phyloP scores from a whole-genome alignment of 140 eudicot species.

The Erigeron philadelphicus region DNA sequence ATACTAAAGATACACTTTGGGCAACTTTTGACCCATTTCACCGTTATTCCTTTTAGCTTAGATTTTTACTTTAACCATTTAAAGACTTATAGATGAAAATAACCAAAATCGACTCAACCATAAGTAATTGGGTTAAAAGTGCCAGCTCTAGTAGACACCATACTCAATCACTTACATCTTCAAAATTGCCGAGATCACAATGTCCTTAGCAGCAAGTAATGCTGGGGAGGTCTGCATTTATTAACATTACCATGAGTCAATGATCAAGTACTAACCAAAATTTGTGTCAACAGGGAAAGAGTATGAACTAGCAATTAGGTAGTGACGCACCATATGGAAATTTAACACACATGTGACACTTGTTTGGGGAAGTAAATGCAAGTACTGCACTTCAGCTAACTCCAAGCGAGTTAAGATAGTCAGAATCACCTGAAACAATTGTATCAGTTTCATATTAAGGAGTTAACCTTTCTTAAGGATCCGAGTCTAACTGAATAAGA shows the following conservation, averaged over 20 bases:
- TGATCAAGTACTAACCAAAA: slow-evolving; percentile 9
- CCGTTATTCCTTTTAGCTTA: background rate
- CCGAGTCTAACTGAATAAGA: background rate
- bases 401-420: slow-evolving; percentile 92
- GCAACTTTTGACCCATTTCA: background rate
- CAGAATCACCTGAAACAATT: slow-evolving; percentile 58
- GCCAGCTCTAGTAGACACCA: background rate
- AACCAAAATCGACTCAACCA: background rate
- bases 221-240: slow-evolving; percentile 77
- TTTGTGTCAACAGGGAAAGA: background rate
- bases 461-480: background rate
- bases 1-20: background rate
- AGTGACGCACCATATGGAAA: slow-evolving; percentile 69
- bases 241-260: slow-evolving; percentile 1
- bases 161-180: slow-evolving; percentile 68
- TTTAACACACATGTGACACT: slow-evolving; percentile 74
- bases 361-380: slow-evolving; percentile 74
- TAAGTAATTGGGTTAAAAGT: slow-evolving; percentile 11
- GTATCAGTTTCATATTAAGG: slow-evolving; percentile 14
- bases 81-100: background rate
- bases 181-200: slow-evolving; percentile 63
- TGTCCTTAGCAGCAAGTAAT: slow-evolving; percentile 58
- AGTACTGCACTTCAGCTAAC: slow-evolving; percentile 73
- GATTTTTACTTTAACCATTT: background rate
- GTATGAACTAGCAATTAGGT: slow-evolving; percentile 12